Evolutionary conservation across 2,329 filamentous ascomycete genomes (phyloP).

Genomic region (Fusarium palustre): DNA sequence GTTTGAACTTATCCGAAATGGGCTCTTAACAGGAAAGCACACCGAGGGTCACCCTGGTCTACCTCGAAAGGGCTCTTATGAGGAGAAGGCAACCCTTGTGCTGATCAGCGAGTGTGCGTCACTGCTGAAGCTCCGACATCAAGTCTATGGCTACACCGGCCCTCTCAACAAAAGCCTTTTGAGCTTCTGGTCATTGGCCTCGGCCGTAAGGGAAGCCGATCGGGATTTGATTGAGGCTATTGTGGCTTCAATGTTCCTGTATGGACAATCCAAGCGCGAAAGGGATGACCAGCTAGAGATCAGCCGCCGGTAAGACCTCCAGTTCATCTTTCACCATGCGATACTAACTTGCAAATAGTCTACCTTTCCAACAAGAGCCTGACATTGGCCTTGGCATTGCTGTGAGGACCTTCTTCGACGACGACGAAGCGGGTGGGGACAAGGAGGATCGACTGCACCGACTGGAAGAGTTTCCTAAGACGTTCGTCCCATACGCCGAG

Average conservation of each 20-base stretch:
- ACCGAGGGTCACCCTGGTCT: slow-evolving; percentile 67
- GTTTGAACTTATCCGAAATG: slow-evolving; percentile 85
- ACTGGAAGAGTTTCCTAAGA: slow-evolving; percentile 63
- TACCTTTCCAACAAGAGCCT: slow-evolving; percentile 76
- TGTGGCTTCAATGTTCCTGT: slow-evolving; percentile 82
- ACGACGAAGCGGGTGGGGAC: slow-evolving; percentile 70
- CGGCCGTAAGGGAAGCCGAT: slow-evolving; percentile 80
- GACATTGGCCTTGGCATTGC: slow-evolving; percentile 83
- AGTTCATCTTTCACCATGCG: background rate
- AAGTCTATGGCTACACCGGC: slow-evolving; percentile 90
- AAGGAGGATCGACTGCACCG: slow-evolving; percentile 59
- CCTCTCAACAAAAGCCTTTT: slow-evolving; percentile 91
- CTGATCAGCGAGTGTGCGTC: slow-evolving; percentile 89
- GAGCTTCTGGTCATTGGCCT: slow-evolving; percentile 85
- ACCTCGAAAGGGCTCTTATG: slow-evolving; percentile 69
- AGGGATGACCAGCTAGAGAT: slow-evolving; percentile 75
- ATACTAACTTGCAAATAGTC: slow-evolving; percentile 52
- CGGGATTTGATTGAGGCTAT: slow-evolving; percentile 88
- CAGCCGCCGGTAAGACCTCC: slow-evolving; percentile 71
- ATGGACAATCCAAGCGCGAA: slow-evolving; percentile 80
- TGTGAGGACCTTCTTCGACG: slow-evolving; percentile 82
- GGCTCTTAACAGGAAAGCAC: slow-evolving; percentile 78
- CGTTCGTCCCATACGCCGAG: slow-evolving; percentile 69
- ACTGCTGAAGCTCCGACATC: slow-evolving; percentile 83
- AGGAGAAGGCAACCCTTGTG: slow-evolving; percentile 81